Base-by-base conservation (phyloP, 345 rosid species). In the rapeseed (Brassica napus) region DNA sequence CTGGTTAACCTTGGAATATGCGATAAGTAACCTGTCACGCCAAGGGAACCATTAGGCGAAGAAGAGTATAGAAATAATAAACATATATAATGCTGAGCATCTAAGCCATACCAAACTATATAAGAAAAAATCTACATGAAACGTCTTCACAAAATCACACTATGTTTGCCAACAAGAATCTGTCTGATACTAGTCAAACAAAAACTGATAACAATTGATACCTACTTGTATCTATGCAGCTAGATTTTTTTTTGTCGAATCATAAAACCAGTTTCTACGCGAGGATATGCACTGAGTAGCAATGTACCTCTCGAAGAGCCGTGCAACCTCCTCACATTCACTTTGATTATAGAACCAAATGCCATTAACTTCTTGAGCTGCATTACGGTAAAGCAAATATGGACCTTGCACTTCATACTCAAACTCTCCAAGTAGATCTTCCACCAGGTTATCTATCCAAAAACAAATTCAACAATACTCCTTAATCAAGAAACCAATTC, bases 341-440 rank as follows among this genome's bases (percentile, higher is more conserved):
- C 89, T 89, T 67, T 89, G 79, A 87, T 95, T 89, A 80, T 95
- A 95, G 84, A 95, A 95, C 99, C 98, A 95, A 82, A 95, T 91
- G 14, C 99, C 98, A 85, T 95, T 91, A 55, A 95, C 97, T 88
- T 95, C 98, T 82, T 95, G 97, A 69, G 93, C 60, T 44, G 90
- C 97, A 85, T 93, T 95, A 68, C 97, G 89, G 84, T 95, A 95
- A 23, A 95, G 85, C 69, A 95, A 84, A 90, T 95, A 95, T 9
- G 97, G 98, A 84, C 90, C 89, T 86, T 93, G 98, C 62, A 95
- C 88, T 84, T 95, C 98, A 84, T 78, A 95, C 88, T 95, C 99
- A 60, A 95, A 95, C 84, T 95, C 99, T 72, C 93, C 97, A 82
- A 95, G 71, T 18, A 95, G 88, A 83, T 87, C 86, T 71, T 93